Evolutionary conservation across 1,139 yeast genomes (phyloP).

Genomic region (Magnusiomyces sp.): DNA sequence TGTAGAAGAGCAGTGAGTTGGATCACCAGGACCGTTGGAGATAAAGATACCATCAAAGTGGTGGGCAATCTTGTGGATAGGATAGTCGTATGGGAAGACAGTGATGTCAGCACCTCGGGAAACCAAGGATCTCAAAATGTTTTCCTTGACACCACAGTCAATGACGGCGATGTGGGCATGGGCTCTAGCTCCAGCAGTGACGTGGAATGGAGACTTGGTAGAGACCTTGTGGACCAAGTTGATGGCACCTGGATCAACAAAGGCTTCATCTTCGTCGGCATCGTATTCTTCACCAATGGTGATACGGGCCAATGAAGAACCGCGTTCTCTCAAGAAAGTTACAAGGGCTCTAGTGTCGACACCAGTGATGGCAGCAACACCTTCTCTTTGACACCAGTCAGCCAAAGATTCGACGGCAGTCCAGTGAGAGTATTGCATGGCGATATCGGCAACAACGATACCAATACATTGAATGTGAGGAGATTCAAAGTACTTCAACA

Average conservation of each 20-base stretch:
- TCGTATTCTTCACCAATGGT: constrained; percentile 86
- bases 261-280: constrained; percentile 87
- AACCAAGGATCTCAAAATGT: constrained; percentile 85
- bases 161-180: constrained; percentile 78
- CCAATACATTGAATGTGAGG: constrained; percentile 91
- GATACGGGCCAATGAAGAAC: constrained; percentile 85
- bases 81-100: constrained; percentile 92
- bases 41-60: constrained; percentile 92
- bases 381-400: constrained; percentile 94
- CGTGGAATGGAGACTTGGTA: constrained; percentile 90
- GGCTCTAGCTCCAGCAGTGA: constrained; percentile 48
- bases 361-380: constrained; percentile 94
- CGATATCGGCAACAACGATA: constrained; percentile 91
- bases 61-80: constrained; percentile 81
- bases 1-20: constrained; percentile 83
- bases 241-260: constrained; percentile 83
- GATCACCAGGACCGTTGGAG: constrained; percentile 98
- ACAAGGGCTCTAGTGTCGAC: constrained; percentile 95
- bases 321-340: constrained; percentile 86
- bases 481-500: constrained; percentile 84
- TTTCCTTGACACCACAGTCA: constrained; percentile 98
- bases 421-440: constrained; percentile 95
- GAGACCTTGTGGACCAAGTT: constrained; percentile 91
- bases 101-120: constrained; percentile 94
- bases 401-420: constrained; percentile 94